Base-by-base conservation (phyloP, 164 flowering plant species). In the Nelumbo lutea region DNA sequence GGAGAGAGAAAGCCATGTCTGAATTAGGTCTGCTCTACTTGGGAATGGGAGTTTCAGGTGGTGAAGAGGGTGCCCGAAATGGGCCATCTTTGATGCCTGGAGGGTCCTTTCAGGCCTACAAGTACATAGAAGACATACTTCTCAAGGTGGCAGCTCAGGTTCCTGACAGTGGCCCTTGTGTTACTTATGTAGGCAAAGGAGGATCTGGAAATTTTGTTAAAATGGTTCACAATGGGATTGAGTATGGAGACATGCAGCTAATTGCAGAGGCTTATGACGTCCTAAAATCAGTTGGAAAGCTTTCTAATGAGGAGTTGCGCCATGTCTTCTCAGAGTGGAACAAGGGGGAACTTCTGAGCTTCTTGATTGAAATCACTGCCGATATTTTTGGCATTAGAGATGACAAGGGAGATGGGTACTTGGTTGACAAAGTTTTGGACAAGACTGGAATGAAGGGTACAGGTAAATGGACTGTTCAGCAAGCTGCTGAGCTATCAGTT, bases 51-150 rank as follows among this genome's bases (percentile, higher is more conserved):
- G 96, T 89, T 69, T 87, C 90, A 1, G 92, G 96, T 42, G 96
- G 96, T 41, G 96, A 89, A 75, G 95, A 89, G 69, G 90, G 96
- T 68, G 92, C 95, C 0, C 80, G 95, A 9, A 62, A 79, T 68
- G 95, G 95, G 0, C 95, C 95, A 3, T 85, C 89, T 53, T 51
- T 89, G 83, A 89, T 89, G 95, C 95, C 95, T 14, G 95, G 95
- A 6, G 95, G 95, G 9, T 82, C 87, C 42, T 73, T 70, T 45
- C 84, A 89, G 73, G 95, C 91, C 41, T 89, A 79, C 76, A 80
- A 85, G 68, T 57, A 85, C 70, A 85, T 89, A 9, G 87, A 89
- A 68, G 86, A 84, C 70, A 89, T 87, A 73, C 79, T 89, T 65
- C 77, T 82, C 9, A 86, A 86, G 74, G 90, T 89, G 57, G 86